Percentiles rank a stretch among this genome's conserved stretches.
Evolutionary conservation across 2,329 filamentous ascomycete species (phyloP).

Genomic region (Penicillium glabrum): DNA sequence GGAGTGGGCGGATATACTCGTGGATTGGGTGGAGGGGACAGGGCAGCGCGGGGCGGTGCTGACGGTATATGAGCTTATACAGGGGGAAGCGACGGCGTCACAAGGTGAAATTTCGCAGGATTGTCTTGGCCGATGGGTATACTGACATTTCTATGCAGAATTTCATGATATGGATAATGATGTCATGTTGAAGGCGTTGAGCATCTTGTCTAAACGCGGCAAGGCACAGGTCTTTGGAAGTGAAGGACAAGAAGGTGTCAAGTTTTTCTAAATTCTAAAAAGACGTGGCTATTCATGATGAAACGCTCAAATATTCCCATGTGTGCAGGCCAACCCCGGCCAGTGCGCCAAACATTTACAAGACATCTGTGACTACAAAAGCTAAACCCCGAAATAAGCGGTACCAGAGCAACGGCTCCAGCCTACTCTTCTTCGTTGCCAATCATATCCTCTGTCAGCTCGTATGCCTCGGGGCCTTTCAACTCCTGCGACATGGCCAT

Average conservation of each 20-base stretch:
- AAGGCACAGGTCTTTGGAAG: constrained; percentile 92
- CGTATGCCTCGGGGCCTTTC: constrained; percentile 64
- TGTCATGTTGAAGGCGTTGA: constrained; percentile 74
- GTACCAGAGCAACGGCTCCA: neutral
- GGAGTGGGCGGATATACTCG: constrained; percentile 82
- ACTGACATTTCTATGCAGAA: constrained; percentile 51
- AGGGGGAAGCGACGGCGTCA: constrained; percentile 76
- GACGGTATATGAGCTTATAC: constrained; percentile 86
- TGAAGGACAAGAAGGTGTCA: constrained; percentile 86
- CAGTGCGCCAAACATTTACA: constrained; percentile 10
- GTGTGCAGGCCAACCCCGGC: constrained; percentile 4
- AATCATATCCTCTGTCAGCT: constrained; percentile 35
- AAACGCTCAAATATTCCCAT: constrained; percentile 12
- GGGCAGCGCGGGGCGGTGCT: constrained; percentile 86
- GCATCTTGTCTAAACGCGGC: constrained; percentile 80
- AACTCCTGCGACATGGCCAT: constrained; percentile 86
- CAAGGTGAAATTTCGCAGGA: constrained; percentile 54
- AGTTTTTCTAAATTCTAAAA: constrained; percentile 94
- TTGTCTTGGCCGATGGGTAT: neutral
- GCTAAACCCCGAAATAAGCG: neutral
- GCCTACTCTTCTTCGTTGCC: constrained; percentile 21
- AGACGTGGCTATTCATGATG: constrained; percentile 26
- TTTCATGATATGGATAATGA: constrained; percentile 87
- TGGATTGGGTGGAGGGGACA: constrained; percentile 79
- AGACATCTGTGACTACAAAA: neutral